These are phyloP conservation scores for Elaphomyces granulatus DNA, from an alignment of 495 filamentous ascomycete species.

Conservation along the genomic window DNA sequence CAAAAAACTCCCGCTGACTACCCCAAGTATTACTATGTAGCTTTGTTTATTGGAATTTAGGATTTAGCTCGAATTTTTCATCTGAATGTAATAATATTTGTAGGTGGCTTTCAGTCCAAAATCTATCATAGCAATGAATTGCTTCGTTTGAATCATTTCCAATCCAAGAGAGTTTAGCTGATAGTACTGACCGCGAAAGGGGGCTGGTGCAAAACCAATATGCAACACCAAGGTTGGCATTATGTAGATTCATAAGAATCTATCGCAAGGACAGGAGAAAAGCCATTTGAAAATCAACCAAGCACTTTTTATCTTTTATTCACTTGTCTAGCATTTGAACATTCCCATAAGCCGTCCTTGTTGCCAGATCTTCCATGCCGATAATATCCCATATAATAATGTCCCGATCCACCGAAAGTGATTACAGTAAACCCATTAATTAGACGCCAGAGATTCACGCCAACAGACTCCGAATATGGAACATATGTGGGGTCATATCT, in stretches of 20 bases:
- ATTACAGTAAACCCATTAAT: neutral
- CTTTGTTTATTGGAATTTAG: too few species aligned
- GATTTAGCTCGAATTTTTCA: neutral
- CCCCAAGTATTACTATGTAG: too few species aligned
- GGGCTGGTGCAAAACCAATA: too few species aligned
- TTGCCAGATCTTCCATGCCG: conserved; percentile 14
- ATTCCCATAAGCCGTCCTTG: conserved; percentile 9
- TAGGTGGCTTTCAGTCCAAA: neutral
- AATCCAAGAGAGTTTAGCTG: too few species aligned
- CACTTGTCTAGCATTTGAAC: conserved; percentile 19
- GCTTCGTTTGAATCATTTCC: neutral
- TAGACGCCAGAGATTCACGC: neutral
- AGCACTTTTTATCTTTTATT: conserved; percentile 11
- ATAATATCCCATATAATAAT: conserved; percentile 4
- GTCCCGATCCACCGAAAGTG: neutral
- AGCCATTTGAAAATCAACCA: conserved; percentile 10
- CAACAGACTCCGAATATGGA: neutral
- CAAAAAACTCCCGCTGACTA: too few species aligned
- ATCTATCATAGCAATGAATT: neutral
- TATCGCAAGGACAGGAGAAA: neutral
- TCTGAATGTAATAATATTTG: neutral
- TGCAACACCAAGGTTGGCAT: too few species aligned
- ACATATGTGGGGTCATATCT: neutral
- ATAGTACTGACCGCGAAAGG: too few species aligned
- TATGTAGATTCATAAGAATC: too few species aligned